Evolutionary conservation across 2,329 filamentous ascomycete genomes (phyloP), one percentile per base, ranked within the genome.

Genomic region (Colletotrichum sp.): DNA sequence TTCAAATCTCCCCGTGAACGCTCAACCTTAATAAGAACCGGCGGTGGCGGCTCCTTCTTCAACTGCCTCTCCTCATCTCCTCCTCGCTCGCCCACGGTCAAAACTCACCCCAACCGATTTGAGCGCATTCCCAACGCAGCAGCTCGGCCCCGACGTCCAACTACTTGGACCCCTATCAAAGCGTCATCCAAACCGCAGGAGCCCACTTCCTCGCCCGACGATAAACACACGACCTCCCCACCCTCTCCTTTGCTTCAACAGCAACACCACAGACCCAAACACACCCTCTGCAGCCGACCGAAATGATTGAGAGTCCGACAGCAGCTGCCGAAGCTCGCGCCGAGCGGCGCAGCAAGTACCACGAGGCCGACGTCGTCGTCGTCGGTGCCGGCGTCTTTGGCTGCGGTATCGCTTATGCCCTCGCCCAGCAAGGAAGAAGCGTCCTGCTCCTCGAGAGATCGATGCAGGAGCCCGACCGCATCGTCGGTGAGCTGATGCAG

Each of bases 401-500:
- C 55, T 98, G 95, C 84, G 95, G 96, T 24, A 88, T 96, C 26
- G 96, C 97, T 21, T 94, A 93, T 78, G 92, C 96, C 26, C 90
- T 99, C 61, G 96, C 94, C 75, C 93, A 94, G 80, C 97, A 99
- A 86, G 96, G 96, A 70, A 93, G 97, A 78, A 98, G 94, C 83
- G 96, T 99, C 30, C 90, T 99, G 30, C 88, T 99, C 67, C 91
- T 99, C 67, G 97, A 99, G 87, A 92, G 92, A 81, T 98, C 93
- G 86, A 88, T 99, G 86, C 95, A 95, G 85, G 94, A 99, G 87
- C 97, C 97, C 24, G 94, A 99, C 86, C 93, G 97, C 78, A 99
- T 99, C 79, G 96, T 99, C 64, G 97, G 97, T 80, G 97, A 99
- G 87, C 87, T 99, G 78, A 88, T 99, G 80, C 97, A 99, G 85